Percentiles rank a stretch among this genome's conserved stretches.
These are phyloP conservation scores for Starmerella stigmatis DNA, from an alignment of 805 yeast species.

Conservation along the genomic window DNA sequence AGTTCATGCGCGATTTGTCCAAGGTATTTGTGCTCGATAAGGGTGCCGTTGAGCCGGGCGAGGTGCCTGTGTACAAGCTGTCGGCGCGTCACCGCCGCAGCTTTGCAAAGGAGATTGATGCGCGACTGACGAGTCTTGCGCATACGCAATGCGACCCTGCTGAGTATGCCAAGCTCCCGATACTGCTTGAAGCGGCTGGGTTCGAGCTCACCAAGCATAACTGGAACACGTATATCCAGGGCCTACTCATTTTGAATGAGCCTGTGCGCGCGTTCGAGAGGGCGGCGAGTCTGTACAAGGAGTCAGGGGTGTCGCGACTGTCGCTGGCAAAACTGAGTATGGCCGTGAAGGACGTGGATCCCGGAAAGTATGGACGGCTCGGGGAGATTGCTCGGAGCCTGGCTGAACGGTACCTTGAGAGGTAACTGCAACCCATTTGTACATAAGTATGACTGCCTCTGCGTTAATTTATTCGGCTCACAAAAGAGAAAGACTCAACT, in stretches of 20 bases:
- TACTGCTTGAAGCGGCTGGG: slow-evolving; percentile 8
- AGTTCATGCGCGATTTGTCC: slow-evolving; percentile 10
- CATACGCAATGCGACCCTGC: background rate
- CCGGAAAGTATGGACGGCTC: background rate
- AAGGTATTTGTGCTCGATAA: slow-evolving; percentile 8
- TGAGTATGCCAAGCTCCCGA: slow-evolving; percentile 12
- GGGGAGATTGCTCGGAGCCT: background rate
- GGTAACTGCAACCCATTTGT: background rate
- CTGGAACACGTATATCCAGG: slow-evolving; percentile 7
- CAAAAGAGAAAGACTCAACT: no score
- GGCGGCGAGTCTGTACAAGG: background rate
- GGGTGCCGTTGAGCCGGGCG: background rate
- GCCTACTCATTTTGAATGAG: slow-evolving; percentile 1
- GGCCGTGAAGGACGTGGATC: background rate
- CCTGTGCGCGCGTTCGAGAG: slow-evolving; percentile 3
- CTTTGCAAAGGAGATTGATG: slow-evolving; percentile 9
- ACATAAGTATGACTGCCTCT: background rate
- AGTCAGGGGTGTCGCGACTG: background rate
- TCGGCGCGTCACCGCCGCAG: slow-evolving; percentile 17
- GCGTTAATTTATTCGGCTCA: background rate
- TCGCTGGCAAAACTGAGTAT: background rate
- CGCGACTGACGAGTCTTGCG: slow-evolving; percentile 12
- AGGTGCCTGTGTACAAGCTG: slow-evolving; percentile 10
- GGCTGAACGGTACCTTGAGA: background rate
- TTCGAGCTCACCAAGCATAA: slow-evolving; percentile 6